A percentile compares a stretch with the other conserved stretches of the same genome.
Conservation (phyloP, 495 filamentous ascomycete genomes). For the Xeromyces bisporus region DNA sequence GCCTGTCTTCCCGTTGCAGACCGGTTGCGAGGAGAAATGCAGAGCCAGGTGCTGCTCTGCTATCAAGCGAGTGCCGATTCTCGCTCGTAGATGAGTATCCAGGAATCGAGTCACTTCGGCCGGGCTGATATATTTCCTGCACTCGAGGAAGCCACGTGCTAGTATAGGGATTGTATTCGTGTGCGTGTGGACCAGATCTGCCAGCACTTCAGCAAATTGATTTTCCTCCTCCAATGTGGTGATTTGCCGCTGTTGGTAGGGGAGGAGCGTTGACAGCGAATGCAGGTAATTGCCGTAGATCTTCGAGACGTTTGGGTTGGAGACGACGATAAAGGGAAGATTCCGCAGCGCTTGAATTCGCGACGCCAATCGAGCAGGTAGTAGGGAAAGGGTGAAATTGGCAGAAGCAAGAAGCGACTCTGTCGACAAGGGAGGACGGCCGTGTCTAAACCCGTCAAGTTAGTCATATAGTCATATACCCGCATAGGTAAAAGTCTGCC, state of each 20-base stretch:
- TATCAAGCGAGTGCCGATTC: slow-evolving; percentile 86
- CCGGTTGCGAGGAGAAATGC: slow-evolving; percentile 64
- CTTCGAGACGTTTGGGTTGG: slow-evolving; percentile 76
- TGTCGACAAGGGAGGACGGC: slow-evolving; percentile 70
- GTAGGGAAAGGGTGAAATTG: slow-evolving; percentile 84
- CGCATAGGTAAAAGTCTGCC: neutral
- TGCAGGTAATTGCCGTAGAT: slow-evolving; percentile 95
- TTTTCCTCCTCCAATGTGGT: slow-evolving; percentile 75
- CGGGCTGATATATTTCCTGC: slow-evolving; percentile 66
- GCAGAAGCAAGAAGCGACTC: slow-evolving; percentile 70
- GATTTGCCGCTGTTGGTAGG: slow-evolving; percentile 62
- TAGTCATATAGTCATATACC: neutral
- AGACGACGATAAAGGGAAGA: slow-evolving; percentile 92
- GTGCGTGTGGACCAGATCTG: slow-evolving; percentile 85
- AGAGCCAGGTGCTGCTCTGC: slow-evolving; percentile 94
- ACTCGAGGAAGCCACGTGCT: slow-evolving; percentile 82
- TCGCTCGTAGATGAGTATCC: slow-evolving; percentile 81
- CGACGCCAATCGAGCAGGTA: slow-evolving; percentile 86
- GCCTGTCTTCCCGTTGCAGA: slow-evolving; percentile 27
- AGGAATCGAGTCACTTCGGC: slow-evolving; percentile 74
- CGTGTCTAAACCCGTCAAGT: slow-evolving; percentile 41
- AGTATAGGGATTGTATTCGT: slow-evolving; percentile 85
- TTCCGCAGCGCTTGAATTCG: slow-evolving; percentile 84
- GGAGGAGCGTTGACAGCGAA: slow-evolving; percentile 72
- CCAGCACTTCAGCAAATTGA: slow-evolving; percentile 76